A percentile compares a stretch with the other conserved stretches of the same genome.
These are phyloP conservation scores for Arachis stenosperma DNA, from an alignment of 306 rosid species.

Conservation along the genomic window DNA sequence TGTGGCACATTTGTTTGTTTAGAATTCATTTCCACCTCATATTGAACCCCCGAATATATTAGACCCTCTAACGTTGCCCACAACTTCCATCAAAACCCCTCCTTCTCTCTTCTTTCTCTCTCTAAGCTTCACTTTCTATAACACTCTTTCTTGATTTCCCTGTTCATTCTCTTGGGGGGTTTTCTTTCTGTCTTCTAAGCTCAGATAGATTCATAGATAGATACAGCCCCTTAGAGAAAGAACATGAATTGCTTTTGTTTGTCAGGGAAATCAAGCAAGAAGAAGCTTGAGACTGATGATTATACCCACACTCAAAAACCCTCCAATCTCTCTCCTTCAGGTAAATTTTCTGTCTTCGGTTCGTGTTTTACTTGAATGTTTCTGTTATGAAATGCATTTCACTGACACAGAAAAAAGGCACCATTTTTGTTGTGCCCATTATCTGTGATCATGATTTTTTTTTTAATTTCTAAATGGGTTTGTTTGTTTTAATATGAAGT, in stretches of 20 bases:
- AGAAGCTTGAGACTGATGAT: conserved; percentile 35
- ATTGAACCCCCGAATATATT: conserved; percentile 24
- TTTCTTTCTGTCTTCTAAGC: conserved; percentile 36
- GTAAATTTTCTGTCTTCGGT: conserved; percentile 32
- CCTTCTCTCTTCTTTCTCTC: background rate
- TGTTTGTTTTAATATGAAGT: background rate
- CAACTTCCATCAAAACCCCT: background rate
- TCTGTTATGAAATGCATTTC: conserved; percentile 10
- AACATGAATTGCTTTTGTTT: conserved; percentile 76
- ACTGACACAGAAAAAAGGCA: background rate
- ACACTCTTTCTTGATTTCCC: conserved; percentile 4
- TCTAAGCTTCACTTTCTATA: conserved; percentile 14
- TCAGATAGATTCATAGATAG: background rate
- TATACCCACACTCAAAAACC: conserved; percentile 38
- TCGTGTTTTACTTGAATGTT: conserved; percentile 3
- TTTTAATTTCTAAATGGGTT: conserved; percentile 12
- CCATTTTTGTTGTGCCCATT: conserved; percentile 11
- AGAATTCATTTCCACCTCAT: conserved; percentile 38
- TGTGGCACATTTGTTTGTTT: background rate
- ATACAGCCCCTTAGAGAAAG: background rate
- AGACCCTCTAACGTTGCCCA: conserved; percentile 15
- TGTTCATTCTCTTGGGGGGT: conserved; percentile 2
- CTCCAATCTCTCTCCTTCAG: conserved; percentile 46
- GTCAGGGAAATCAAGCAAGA: conserved; percentile 43
- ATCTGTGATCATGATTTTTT: conserved; percentile 16